Percentiles rank a stretch among this genome's conserved stretches.
phyloP scores from a whole-genome alignment of 441 rosid species.

The Mallotus japonicus region DNA sequence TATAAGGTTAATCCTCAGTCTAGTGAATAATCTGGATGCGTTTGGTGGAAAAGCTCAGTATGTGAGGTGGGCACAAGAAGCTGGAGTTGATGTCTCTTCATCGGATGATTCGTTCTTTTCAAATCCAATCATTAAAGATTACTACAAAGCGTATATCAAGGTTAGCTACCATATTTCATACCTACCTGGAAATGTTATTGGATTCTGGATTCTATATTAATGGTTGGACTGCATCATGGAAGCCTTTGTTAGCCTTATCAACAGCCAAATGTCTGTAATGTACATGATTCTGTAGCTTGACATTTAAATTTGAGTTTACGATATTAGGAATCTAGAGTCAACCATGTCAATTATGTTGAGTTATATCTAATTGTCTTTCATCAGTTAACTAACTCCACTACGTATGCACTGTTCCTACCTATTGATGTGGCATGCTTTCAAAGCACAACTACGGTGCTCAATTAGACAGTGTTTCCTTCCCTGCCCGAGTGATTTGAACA shows the following conservation, averaged over 20 bases:
- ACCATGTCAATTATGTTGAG: not conserved
- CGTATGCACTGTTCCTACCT: not conserved
- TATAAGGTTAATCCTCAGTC: constrained; percentile 46
- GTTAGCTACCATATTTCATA: constrained; percentile 14
- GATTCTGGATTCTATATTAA: not conserved
- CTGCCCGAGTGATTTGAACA: not conserved
- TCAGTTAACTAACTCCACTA: not conserved
- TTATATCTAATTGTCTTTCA: not conserved
- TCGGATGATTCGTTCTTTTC: constrained; percentile 37
- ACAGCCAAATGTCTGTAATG: not conserved
- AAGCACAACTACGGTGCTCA: not conserved
- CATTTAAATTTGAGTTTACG: not conserved
- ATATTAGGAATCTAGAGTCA: too few relatives aligned
- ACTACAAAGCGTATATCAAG: constrained; percentile 42
- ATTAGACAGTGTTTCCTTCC: not conserved
- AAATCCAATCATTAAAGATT: constrained; percentile 32
- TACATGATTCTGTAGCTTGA: not conserved
- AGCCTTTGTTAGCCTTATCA: not conserved
- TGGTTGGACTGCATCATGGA: not conserved
- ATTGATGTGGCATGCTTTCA: not conserved
- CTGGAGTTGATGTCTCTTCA: constrained; percentile 33
- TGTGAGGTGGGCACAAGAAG: constrained; percentile 46
- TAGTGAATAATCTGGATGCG: constrained; percentile 45
- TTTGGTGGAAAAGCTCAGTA: constrained; percentile 62
- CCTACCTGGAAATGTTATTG: not conserved